These are phyloP conservation scores for Cinnamomum micranthum DNA, from an alignment of 164 flowering plant genomes.

Conservation along the genomic window DNA sequence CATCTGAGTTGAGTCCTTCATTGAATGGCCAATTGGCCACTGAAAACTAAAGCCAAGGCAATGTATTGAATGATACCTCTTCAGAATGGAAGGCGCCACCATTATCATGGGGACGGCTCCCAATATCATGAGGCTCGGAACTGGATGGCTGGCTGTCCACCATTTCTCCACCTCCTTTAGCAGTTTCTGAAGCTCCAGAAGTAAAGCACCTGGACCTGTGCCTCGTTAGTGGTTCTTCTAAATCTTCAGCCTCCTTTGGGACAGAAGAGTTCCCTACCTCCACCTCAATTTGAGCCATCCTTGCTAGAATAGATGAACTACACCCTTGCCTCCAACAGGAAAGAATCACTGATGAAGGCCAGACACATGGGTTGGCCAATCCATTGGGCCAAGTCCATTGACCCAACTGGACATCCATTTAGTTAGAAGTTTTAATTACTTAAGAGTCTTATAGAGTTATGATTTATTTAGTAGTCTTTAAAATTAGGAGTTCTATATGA, in stretches of 20 bases:
- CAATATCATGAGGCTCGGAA: slow-evolving; percentile 27
- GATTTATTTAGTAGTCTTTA: no score
- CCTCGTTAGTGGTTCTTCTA: slow-evolving; percentile 61
- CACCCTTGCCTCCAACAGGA: slow-evolving; percentile 26
- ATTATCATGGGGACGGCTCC: slow-evolving; percentile 26
- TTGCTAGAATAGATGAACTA: slow-evolving; percentile 20
- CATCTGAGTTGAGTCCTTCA: background rate
- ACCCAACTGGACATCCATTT: no score
- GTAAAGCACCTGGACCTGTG: slow-evolving; percentile 50
- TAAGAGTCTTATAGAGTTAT: no score
- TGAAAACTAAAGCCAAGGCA: background rate
- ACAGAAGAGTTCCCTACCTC: slow-evolving; percentile 55
- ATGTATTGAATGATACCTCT: slow-evolving; percentile 36
- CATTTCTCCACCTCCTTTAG: slow-evolving; percentile 31
- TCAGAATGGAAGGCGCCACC: slow-evolving; percentile 52
- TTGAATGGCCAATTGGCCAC: background rate
- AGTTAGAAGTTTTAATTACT: no score
- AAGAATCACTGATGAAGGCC: slow-evolving; percentile 12
- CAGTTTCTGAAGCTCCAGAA: slow-evolving; percentile 36
- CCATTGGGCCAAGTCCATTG: no score
- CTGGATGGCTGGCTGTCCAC: slow-evolving; percentile 49
- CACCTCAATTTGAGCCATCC: slow-evolving; percentile 28
- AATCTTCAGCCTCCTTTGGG: slow-evolving; percentile 61
- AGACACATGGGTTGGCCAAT: no score
- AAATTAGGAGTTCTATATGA: no score